Conservation (phyloP, 2,329 filamentous ascomycete genomes). For the Lizonia empirigonia region DNA sequence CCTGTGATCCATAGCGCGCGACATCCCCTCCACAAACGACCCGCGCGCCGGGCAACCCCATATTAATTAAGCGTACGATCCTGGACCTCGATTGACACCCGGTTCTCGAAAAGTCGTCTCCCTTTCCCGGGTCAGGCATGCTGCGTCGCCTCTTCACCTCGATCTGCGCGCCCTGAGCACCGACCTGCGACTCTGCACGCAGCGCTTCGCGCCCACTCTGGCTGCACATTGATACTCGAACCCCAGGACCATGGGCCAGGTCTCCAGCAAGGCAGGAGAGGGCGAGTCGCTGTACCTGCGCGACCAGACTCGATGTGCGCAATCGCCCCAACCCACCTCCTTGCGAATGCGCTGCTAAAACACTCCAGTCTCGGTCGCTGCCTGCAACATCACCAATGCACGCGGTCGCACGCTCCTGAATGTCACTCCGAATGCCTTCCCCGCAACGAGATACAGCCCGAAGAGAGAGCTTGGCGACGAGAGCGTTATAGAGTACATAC, state of each 20-base stretch:
- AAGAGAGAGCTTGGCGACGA: constrained; percentile 75
- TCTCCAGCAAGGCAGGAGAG: constrained; percentile 83
- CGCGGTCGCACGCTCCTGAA: constrained; percentile 77
- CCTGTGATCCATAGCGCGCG: constrained; percentile 27
- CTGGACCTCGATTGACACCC: constrained; percentile 21
- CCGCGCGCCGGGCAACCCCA: constrained; percentile 34
- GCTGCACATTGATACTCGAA: constrained; percentile 19
- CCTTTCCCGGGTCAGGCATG: constrained; percentile 36
- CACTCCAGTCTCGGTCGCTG: constrained; percentile 79
- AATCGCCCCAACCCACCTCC: not conserved
- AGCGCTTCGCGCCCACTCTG: constrained; percentile 20
- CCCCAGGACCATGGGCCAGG: constrained; percentile 75
- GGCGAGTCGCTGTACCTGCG: constrained; percentile 79
- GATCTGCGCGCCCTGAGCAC: constrained; percentile 31
- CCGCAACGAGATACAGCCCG: constrained; percentile 76
- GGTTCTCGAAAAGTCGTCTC: constrained; percentile 16
- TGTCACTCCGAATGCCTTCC: constrained; percentile 84
- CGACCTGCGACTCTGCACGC: constrained; percentile 26
- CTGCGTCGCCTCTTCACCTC: constrained; percentile 30
- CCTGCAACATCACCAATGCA: constrained; percentile 79
- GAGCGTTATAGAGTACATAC: constrained; percentile 83
- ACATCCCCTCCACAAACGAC: constrained; percentile 26
- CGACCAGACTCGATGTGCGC: constrained; percentile 88
- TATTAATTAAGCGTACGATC: constrained; percentile 38
- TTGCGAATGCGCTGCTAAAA: constrained; percentile 27